Evolutionary conservation across 768 basidiomycete species (phyloP), one percentile per base, ranked within the genome.

Genomic region (Suillus subluteus): DNA sequence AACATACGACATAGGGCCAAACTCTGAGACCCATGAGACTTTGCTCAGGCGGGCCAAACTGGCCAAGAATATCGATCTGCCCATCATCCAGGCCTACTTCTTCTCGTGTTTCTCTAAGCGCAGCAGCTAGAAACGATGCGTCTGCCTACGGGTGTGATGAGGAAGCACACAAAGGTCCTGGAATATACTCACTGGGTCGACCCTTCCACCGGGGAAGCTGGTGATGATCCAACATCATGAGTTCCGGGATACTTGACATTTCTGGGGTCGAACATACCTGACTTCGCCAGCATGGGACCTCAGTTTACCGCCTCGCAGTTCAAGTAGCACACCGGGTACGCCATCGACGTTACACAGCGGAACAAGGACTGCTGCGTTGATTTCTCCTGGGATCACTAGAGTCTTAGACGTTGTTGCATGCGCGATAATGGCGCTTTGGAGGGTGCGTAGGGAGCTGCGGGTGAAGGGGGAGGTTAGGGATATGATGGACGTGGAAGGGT

Each of bases 211-310:
- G 58, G 91, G 91, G 76, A 91, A 92, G 80, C 91, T 93, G 72
- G 23, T 46, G 16, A n/a, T 26, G 38, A 30, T 50, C 59, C 50
- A 64, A 59, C 30, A 30, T 21, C 9, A 58, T 58, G 52, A 54
- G 15, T 23, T 23, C n/a, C 13, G 50, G 43, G 50, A 58, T 44
- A 23, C 8, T 44, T 11, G 26, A 15, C 55, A 13, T 55, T 38
- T n/a, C 3, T 30, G 35, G 35, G n/a, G 70, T 71, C 26, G 46
- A 5, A 3, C 82, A 44, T 67, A 91, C 92, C 92, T 92, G 41
- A 94, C 87, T 81, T 94, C 91, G n/a, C 92, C 92, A 0, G 91
- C 88, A 76, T 94, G 92, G 38, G 81, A 83, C 70, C 91, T 81
- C 62, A 90, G 76, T 48, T 84, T 76, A 71, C 87, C 86, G 18